Evolutionary conservation across 2,329 filamentous ascomycete genomes (phyloP), one percentile per base, ranked within the genome.

Genomic region (Magnaporthales sp.): DNA sequence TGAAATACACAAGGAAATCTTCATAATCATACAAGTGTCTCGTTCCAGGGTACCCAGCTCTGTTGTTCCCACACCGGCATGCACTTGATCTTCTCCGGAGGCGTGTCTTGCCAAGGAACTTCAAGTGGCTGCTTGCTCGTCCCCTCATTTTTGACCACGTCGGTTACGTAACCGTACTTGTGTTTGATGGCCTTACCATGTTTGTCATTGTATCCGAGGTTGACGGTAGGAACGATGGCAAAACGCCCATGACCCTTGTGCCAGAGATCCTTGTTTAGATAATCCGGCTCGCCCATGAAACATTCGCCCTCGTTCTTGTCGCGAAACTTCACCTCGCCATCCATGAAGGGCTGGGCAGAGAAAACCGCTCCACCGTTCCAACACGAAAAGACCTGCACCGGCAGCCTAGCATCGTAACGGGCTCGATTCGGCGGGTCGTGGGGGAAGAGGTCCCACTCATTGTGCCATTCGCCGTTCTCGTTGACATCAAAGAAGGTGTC

Each of bases 381-480:
- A 72, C 86, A 88, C 0, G 83, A 75, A 67, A 85, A 88, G 0
- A 86, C 84, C 71, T 87, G 86, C 67, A 86, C 82, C 1, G 85
- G 83, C 13, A 75, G 73, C 24, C 75, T 71, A 0, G 68, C 67
- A 0, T 68, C 61, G 66, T 78, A 80, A 2, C 80, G 74, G 2
- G 68, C 60, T 13, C 70, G 73, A 1, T 79, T 72, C 0, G 71
- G 72, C 0, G 73, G 70, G 26, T 84, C 77, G 69, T 82, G 82
- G 77, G 80, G 83, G 71, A 87, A 86, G 4, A 86, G 73, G 65
- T 84, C 77, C 77, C 78, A 78, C 0, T 80, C 78, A 13, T 71
- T 74, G 24, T 80, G 70, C 83, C 82, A 86, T 67, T 73, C 80
- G 0, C 80, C 81, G 51, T 82, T 78, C 2, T 76, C 68, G 0